Evolutionary conservation across 345 rosid genomes (phyloP).

Genomic region (Nasturtium officinale): DNA sequence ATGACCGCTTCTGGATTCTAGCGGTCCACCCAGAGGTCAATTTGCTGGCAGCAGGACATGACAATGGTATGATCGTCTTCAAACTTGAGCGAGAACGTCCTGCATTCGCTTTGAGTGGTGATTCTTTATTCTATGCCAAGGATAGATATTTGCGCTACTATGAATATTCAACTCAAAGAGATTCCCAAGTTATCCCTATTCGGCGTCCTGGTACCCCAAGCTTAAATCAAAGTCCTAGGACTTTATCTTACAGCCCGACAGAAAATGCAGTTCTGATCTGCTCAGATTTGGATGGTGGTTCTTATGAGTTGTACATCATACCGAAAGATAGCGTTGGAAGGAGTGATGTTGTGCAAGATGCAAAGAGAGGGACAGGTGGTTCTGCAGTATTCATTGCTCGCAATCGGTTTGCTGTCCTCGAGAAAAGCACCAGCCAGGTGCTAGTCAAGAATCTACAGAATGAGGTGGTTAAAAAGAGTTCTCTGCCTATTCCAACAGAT

Average conservation of each 20-base stretch:
- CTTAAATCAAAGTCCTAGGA: slow-evolving; percentile 87
- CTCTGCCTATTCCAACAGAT: slow-evolving; percentile 75
- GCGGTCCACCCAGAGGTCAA: slow-evolving; percentile 95
- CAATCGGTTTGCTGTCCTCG: slow-evolving; percentile 95
- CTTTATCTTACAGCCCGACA: slow-evolving; percentile 95
- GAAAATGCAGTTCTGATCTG: slow-evolving; percentile 91
- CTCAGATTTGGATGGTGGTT: slow-evolving; percentile 95
- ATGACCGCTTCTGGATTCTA: slow-evolving; percentile 94
- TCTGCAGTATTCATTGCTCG: slow-evolving; percentile 90
- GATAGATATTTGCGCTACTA: slow-evolving; percentile 83
- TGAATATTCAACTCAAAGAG: slow-evolving; percentile 82
- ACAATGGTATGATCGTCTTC: slow-evolving; percentile 94
- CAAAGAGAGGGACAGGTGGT: slow-evolving; percentile 82
- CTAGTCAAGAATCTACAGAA: slow-evolving; percentile 82
- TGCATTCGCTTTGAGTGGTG: slow-evolving; percentile 88
- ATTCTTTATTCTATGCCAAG: slow-evolving; percentile 76
- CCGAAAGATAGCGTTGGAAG: slow-evolving; percentile 80
- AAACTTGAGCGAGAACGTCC: slow-evolving; percentile 97
- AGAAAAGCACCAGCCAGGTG: slow-evolving; percentile 87
- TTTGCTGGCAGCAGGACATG: slow-evolving; percentile 97
- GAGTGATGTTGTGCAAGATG: slow-evolving; percentile 77
- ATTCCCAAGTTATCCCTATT: slow-evolving; percentile 83
- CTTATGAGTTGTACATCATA: slow-evolving; percentile 83
- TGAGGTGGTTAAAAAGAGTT: slow-evolving; percentile 81
- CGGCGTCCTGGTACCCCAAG: slow-evolving; percentile 79